These are phyloP conservation scores for Zymoseptoria ardabiliae DNA, from an alignment of 2,329 filamentous ascomycete genomes.

Conservation along the genomic window DNA sequence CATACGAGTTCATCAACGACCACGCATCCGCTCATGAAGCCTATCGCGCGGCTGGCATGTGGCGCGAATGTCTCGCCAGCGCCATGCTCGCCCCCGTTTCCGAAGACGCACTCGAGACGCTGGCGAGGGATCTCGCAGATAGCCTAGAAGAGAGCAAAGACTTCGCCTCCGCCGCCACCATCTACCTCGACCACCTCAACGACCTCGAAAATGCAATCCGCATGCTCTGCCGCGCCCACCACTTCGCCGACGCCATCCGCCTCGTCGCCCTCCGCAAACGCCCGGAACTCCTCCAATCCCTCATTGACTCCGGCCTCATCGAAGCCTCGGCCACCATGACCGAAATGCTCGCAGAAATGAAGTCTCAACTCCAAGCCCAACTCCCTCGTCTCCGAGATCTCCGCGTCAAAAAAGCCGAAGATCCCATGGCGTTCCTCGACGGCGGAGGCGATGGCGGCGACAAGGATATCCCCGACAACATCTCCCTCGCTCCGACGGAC, in stretches of 20 bases:
- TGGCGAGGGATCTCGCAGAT: conserved; percentile 70
- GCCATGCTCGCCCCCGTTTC: conserved; percentile 63
- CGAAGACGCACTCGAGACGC: conserved; percentile 51
- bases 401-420: conserved; percentile 68
- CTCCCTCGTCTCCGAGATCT: conserved; percentile 80
- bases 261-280: conserved; percentile 57
- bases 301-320: conserved; percentile 70
- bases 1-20: conserved; percentile 78
- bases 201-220: conserved; percentile 63
- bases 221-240: conserved; percentile 79
- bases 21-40: conserved; percentile 68
- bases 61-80: conserved; percentile 82
- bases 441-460: conserved; percentile 45
- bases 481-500: conserved; percentile 82
- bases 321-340: conserved; percentile 77
- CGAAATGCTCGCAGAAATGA: conserved; percentile 90
- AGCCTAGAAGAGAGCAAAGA: conserved; percentile 78
- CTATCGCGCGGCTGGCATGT: conserved; percentile 78
- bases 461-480: conserved; percentile 79
- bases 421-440: conserved; percentile 84
- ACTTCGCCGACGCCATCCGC: conserved; percentile 83
- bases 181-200: conserved; percentile 73
- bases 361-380: conserved; percentile 73
- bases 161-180: conserved; percentile 68
- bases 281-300: conserved; percentile 55